phyloP scores from a whole-genome alignment of 768 basidiomycete genomes.

The Pleurotus salmoneostramineus region DNA sequence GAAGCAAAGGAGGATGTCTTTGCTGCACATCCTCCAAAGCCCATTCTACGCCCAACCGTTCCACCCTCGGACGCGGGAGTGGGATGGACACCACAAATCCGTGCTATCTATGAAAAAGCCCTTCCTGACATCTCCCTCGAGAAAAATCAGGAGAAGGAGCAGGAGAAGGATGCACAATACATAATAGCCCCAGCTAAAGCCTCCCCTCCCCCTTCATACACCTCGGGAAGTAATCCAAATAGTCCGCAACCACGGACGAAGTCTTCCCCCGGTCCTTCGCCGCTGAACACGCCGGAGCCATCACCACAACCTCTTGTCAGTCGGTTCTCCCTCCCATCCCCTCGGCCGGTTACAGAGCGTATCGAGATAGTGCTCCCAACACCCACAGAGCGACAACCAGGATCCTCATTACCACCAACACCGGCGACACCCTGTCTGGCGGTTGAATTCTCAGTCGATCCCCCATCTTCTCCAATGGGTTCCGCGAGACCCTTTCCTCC shows the following conservation, averaged over 20 bases:
- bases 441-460: slow-evolving; percentile 1
- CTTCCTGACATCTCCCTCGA: neutral
- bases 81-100: neutral
- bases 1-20: slow-evolving; percentile 6
- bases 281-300: neutral
- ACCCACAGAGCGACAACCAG: neutral
- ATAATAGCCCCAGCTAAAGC: neutral
- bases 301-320: neutral
- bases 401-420: slow-evolving; percentile 1
- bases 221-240: neutral
- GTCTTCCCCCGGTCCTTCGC: neutral
- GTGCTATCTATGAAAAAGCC: neutral
- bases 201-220: slow-evolving; percentile 1
- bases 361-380: neutral
- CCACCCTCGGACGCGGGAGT: slow-evolving; percentile 1
- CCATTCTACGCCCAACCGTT: neutral
- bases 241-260: neutral
- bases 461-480: neutral
- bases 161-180: neutral
- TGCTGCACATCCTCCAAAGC: slow-evolving; percentile 5
- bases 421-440: slow-evolving; percentile 5
- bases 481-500: neutral
- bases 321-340: neutral
- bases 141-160: neutral
- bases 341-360: neutral